Conservation (phyloP, 176 grass and related monocot species). For the Oryza longistaminata region DNA sequence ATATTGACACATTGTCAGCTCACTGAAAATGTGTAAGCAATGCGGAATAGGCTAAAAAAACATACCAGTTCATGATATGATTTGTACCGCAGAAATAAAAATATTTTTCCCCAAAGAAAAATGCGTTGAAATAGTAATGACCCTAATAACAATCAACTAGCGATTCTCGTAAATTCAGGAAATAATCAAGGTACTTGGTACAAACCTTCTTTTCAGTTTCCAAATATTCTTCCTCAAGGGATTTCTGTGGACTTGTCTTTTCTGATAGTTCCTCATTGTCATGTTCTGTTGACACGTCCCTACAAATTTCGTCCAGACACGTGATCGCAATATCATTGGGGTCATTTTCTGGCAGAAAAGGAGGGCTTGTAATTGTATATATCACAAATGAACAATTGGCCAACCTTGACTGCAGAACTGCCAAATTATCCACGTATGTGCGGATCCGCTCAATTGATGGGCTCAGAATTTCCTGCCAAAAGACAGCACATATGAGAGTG, state of each 20-base stretch:
- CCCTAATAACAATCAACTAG: not conserved
- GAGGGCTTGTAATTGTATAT: not conserved
- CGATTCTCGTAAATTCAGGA: not conserved
- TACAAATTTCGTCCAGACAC: slow-evolving; percentile 37
- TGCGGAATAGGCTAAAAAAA: too few species aligned
- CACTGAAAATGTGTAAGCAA: not conserved
- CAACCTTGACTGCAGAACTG: slow-evolving; percentile 65
- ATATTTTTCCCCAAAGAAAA: not conserved
- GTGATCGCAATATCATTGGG: slow-evolving; percentile 14
- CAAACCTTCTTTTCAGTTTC: slow-evolving; percentile 91
- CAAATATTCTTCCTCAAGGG: slow-evolving; percentile 91
- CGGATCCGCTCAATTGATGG: slow-evolving; percentile 71
- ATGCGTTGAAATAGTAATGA: not conserved
- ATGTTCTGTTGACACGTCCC: slow-evolving; percentile 47
- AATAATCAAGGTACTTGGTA: slow-evolving; percentile 10
- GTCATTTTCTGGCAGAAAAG: not conserved
- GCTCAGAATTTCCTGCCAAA: slow-evolving; percentile 71
- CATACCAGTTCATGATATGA: too few species aligned
- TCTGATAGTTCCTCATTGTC: slow-evolving; percentile 53
- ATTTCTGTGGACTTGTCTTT: slow-evolving; percentile 78
- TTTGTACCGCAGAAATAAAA: too few species aligned
- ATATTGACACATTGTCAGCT: slow-evolving; percentile 16
- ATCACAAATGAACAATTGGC: slow-evolving; percentile 27
- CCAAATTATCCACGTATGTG: slow-evolving; percentile 80
- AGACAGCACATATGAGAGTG: slow-evolving; percentile 12